Percentiles rank a stretch among this genome's conserved stretches.
Conservation (phyloP, 2,329 filamentous ascomycete genomes). For the Podosphaera leucotricha region DNA sequence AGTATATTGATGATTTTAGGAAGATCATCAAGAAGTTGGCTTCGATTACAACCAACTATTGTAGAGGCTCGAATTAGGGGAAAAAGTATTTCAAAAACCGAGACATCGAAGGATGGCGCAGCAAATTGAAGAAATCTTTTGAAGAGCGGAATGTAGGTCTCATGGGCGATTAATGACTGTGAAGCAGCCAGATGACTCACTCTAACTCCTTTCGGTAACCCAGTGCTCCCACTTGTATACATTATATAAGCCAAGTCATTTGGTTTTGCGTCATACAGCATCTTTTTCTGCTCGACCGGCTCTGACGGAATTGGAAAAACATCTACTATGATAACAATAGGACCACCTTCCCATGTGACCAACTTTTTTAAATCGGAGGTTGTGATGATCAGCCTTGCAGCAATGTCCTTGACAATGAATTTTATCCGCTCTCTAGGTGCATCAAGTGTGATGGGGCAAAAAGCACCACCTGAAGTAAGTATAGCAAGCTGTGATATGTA, state of each 20-base stretch:
- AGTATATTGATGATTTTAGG: conserved; percentile 39
- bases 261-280: conserved; percentile 4
- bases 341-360: conserved; percentile 17
- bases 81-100: conserved; percentile 88
- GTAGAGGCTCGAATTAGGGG: conserved; percentile 52
- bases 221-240: conserved; percentile 83
- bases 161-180: conserved; percentile 63
- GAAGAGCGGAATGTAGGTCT: conserved; percentile 53
- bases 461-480: conserved; percentile 60
- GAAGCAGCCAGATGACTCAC: conserved; percentile 60
- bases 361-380: conserved; percentile 22
- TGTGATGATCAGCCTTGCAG: conserved; percentile 44
- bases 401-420: conserved; percentile 62
- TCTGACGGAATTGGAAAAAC: conserved; percentile 7
- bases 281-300: too few species aligned
- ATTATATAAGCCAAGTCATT: conserved; percentile 55
- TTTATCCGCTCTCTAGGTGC: conserved; percentile 51
- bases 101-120: conserved; percentile 81
- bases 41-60: conserved; percentile 45
- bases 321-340: conserved; percentile 20
- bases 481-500: conserved; percentile 60
- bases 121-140: conserved; percentile 74
- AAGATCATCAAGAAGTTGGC: conserved; percentile 51
- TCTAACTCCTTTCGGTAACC: conserved; percentile 66
- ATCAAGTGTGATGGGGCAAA: conserved; percentile 65